Base-by-base conservation (phyloP, 2,329 filamentous ascomycete species). In the Ampelomyces quisqualis region DNA sequence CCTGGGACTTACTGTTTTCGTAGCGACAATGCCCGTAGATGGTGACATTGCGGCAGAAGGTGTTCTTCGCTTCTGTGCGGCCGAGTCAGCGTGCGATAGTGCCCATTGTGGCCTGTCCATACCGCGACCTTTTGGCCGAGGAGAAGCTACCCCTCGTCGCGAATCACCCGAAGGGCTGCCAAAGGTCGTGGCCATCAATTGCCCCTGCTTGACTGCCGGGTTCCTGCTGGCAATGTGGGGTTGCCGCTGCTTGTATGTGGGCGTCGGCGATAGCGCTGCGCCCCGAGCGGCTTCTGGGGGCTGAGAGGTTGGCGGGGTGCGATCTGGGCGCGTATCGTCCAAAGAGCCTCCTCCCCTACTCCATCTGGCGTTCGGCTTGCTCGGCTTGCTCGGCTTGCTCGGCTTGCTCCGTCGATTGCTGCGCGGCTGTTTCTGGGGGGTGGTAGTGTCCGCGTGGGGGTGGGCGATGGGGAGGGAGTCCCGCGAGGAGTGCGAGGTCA, bases 1-100 rank as follows among this genome's bases (percentile, higher is more conserved):
- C 21, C 7, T 34, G 22, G 32, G 24, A 65, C 64, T 60, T 53
- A 67, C 88, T 89, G 64, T 94, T 88, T 73, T 94, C 88, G 70
- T 90, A 95, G 51, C 89, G 85, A 69, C 90, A 96, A 70, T 91
- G 87, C 40, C 90, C 90, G 68, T 95, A 95, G 59, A 96, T 95
- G 48, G 90, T 80, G 47, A 96, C 85, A 71, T 96, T 95, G 63
- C 90, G 85, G 72, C 90, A 96, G 42, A 91, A 79, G 5, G 88
- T 95, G 66, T 94, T 90, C 72, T 91, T 94, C 37, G 81, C 75
- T 68, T 86, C 87, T 72, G 58, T 49, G 45, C 21, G 21, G 37
- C 28, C 17, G 21, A 14, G 58, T 65, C 48, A 65, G 59, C 57
- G 31, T 19, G 35, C 15, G 13, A 20, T 10, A 20, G 29, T 28